Conservation (phyloP, 1,284 basidiomycete species). For the Ceratobasidium sp. region DNA sequence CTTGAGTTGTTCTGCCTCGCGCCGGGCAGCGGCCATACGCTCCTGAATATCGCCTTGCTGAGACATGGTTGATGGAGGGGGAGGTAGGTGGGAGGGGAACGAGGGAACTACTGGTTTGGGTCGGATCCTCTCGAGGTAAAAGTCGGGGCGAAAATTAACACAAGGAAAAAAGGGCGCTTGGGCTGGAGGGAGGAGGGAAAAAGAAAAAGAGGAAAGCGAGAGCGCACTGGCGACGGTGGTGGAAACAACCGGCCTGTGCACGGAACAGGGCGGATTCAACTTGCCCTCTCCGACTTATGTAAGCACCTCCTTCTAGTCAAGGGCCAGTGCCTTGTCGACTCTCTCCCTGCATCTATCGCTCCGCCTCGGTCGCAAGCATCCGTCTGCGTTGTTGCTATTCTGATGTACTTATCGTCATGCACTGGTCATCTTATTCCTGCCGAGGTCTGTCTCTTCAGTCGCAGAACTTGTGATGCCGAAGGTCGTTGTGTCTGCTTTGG, state of each 20-base stretch:
- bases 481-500: too few relatives aligned
- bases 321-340: slow-evolving; percentile 2
- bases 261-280: slow-evolving; percentile 31
- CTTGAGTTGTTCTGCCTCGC: slow-evolving; percentile 96
- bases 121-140: not conserved
- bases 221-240: slow-evolving; percentile 31
- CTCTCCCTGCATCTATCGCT: too few relatives aligned
- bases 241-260: slow-evolving; percentile 29
- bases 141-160: too few relatives aligned
- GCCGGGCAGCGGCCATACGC: slow-evolving; percentile 91
- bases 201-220: not conserved
- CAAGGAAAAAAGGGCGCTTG: not conserved
- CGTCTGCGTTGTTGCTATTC: too few relatives aligned
- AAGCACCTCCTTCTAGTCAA: not conserved
- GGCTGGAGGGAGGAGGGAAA: not conserved
- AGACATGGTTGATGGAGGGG: slow-evolving; percentile 67
- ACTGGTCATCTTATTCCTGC: too few relatives aligned
- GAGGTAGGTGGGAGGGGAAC: not conserved
- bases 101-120: not conserved
- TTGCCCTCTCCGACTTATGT: slow-evolving; percentile 16
- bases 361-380: too few relatives aligned
- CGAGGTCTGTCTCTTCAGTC: too few relatives aligned
- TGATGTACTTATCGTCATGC: too few relatives aligned
- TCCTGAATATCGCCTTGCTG: slow-evolving; percentile 92
- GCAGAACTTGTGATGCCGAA: too few relatives aligned